These are phyloP conservation scores for Delitschia confertaspora DNA, from an alignment of 495 filamentous ascomycete genomes.

Conservation along the genomic window DNA sequence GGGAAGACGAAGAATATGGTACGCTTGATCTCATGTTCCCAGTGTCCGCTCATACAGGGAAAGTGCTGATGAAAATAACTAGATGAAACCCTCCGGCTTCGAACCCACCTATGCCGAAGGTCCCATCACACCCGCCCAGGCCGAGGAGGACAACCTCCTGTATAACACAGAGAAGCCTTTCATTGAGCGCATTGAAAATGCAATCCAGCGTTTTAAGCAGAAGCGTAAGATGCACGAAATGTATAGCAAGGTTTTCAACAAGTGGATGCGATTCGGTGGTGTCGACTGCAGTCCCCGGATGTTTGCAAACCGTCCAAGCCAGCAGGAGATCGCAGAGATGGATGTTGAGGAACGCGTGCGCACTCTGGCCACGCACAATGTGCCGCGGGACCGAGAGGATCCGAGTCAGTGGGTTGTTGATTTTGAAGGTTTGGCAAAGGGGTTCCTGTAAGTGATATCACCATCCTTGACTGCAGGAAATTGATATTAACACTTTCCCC, in stretches of 20 bases:
- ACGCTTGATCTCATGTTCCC: not conserved
- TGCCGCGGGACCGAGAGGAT: slow-evolving; percentile 36
- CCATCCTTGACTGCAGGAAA: not conserved
- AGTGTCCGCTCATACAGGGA: not conserved
- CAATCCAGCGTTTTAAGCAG: slow-evolving; percentile 68
- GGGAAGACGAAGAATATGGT: slow-evolving; percentile 24
- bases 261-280: slow-evolving; percentile 78
- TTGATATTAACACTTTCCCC: slow-evolving; percentile 1
- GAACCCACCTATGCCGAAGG: slow-evolving; percentile 67
- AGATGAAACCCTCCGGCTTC: slow-evolving; percentile 35
- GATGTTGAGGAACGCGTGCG: slow-evolving; percentile 52
- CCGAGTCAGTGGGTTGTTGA: slow-evolving; percentile 61
- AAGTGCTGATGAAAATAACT: slow-evolving; percentile 15
- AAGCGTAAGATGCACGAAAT: slow-evolving; percentile 61
- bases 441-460: slow-evolving; percentile 56
- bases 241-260: slow-evolving; percentile 58
- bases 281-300: slow-evolving; percentile 57
- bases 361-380: slow-evolving; percentile 51
- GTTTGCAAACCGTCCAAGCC: slow-evolving; percentile 53
- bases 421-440: slow-evolving; percentile 66
- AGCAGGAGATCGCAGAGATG: slow-evolving; percentile 46
- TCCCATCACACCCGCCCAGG: slow-evolving; percentile 62
- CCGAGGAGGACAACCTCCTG: slow-evolving; percentile 46
- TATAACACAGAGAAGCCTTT: slow-evolving; percentile 32
- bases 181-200: slow-evolving; percentile 63